Evolutionary conservation across 208 protist genomes (phyloP).

Genomic region (Entamoeba dispar): DNA sequence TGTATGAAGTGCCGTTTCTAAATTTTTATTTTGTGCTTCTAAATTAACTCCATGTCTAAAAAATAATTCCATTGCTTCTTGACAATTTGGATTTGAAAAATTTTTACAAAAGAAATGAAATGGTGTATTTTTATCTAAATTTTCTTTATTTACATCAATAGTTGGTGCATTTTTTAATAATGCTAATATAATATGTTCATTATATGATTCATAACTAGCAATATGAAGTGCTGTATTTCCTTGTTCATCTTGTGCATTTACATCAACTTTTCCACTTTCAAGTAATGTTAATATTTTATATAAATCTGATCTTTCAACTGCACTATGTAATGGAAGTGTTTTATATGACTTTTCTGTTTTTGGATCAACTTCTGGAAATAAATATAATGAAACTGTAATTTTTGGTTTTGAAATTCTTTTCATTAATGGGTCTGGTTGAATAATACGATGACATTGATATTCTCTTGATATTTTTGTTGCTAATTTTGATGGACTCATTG

Average conservation of each 20-base stretch:
- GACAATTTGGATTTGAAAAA: background rate
- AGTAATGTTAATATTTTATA: background rate
- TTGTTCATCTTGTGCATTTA: background rate
- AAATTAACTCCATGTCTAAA: background rate
- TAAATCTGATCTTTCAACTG: background rate
- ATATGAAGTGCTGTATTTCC: background rate
- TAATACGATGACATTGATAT: background rate
- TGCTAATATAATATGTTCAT: background rate
- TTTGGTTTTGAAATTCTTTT: background rate
- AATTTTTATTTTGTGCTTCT: background rate
- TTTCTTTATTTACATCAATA: background rate
- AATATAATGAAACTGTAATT: background rate
- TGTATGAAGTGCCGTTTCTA: background rate
- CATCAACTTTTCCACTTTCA: background rate
- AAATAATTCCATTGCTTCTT: background rate
- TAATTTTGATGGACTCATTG: background rate
- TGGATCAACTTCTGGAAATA: background rate
- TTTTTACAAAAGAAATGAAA: background rate
- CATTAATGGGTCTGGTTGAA: background rate
- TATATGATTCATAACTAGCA: background rate
- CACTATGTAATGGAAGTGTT: background rate
- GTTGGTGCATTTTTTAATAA: background rate
- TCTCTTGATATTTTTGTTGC: background rate
- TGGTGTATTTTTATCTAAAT: background rate
- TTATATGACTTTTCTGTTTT: background rate